phyloP scores from a whole-genome alignment of 176 grass and related monocot genomes.

The Tuctoria greenei region DNA sequence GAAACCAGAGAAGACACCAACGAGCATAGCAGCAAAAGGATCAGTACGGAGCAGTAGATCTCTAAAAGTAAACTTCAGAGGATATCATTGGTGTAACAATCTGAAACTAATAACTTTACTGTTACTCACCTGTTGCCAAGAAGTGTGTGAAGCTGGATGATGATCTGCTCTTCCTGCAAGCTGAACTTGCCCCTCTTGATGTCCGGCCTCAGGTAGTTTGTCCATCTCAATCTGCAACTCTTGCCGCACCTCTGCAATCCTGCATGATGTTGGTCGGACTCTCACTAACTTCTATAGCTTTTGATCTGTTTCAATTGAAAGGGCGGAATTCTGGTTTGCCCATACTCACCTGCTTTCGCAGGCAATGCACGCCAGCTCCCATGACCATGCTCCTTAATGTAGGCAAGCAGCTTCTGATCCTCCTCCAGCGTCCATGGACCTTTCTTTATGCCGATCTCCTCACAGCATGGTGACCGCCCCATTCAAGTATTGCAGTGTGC shows the following conservation, averaged over 20 bases:
- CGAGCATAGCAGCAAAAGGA: constrained; percentile 1
- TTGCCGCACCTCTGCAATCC: constrained; percentile 96
- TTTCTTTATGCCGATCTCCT: constrained; percentile 93
- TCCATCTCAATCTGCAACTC: constrained; percentile 95
- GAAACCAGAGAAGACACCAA: constrained; percentile 3
- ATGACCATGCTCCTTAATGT: constrained; percentile 92
- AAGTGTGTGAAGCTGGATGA: constrained; percentile 94
- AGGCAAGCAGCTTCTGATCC: constrained; percentile 90
- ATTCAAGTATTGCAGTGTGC: constrained; percentile 43
- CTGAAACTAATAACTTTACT: neutral
- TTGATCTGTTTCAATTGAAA: constrained; percentile 15
- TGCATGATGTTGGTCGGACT: constrained; percentile 36
- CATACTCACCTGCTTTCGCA: constrained; percentile 72
- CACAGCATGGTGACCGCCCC: constrained; percentile 92
- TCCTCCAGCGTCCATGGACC: constrained; percentile 86
- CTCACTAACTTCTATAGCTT: constrained; percentile 2
- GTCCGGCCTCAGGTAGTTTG: constrained; percentile 89
- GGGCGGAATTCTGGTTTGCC: constrained; percentile 20
- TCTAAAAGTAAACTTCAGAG: constrained; percentile 17
- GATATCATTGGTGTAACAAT: constrained; percentile 20
- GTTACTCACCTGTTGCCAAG: constrained; percentile 77
- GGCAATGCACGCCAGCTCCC: constrained; percentile 96
- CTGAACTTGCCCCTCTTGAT: constrained; percentile 99
- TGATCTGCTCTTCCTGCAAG: constrained; percentile 94
- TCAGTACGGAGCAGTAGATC: constrained; percentile 16